These are phyloP conservation scores for Candida maltosa DNA, from an alignment of 805 yeast genomes.

Conservation along the genomic window DNA sequence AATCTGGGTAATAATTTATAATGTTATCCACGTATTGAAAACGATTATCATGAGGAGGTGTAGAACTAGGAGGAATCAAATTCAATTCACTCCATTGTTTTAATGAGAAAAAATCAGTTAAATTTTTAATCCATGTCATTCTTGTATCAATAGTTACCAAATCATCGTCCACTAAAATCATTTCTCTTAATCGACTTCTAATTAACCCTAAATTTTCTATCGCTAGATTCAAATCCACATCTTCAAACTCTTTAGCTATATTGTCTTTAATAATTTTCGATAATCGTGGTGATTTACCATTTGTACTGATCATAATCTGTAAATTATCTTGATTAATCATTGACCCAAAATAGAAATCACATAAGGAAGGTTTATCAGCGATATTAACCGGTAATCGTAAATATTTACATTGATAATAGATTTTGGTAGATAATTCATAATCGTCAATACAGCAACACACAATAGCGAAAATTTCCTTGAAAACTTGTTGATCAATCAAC, in stretches of 20 bases:
- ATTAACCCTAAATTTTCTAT: slow-evolving; percentile 58
- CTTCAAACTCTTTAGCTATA: slow-evolving; percentile 48
- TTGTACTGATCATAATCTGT: slow-evolving; percentile 80
- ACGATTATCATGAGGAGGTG: slow-evolving; percentile 13
- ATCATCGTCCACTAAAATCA: slow-evolving; percentile 44
- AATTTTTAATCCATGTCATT: slow-evolving; percentile 67
- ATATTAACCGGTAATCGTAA: slow-evolving; percentile 64
- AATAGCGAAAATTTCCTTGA: slow-evolving; percentile 49
- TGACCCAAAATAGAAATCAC: slow-evolving; percentile 86
- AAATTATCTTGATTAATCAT: slow-evolving; percentile 68
- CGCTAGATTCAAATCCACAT: slow-evolving; percentile 51
- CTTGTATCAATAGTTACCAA: slow-evolving; percentile 51
- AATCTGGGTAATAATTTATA: slow-evolving; percentile 47
- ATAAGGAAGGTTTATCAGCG: slow-evolving; percentile 79
- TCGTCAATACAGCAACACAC: slow-evolving; percentile 77
- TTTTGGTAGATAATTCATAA: slow-evolving; percentile 52
- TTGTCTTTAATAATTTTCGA: slow-evolving; percentile 50
- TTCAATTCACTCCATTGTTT: slow-evolving; percentile 54
- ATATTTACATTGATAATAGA: slow-evolving; percentile 48
- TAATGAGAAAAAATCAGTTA: slow-evolving; percentile 59
- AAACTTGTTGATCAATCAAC: slow-evolving; percentile 30
- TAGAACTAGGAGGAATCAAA: slow-evolving; percentile 22
- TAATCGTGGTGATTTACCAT: slow-evolving; percentile 77
- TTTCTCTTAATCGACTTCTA: slow-evolving; percentile 46
- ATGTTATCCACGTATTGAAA: slow-evolving; percentile 34